Evolutionary conservation across 768 basidiomycete genomes (phyloP).

Genomic region (Cystobasidiopsis lactophilus): DNA sequence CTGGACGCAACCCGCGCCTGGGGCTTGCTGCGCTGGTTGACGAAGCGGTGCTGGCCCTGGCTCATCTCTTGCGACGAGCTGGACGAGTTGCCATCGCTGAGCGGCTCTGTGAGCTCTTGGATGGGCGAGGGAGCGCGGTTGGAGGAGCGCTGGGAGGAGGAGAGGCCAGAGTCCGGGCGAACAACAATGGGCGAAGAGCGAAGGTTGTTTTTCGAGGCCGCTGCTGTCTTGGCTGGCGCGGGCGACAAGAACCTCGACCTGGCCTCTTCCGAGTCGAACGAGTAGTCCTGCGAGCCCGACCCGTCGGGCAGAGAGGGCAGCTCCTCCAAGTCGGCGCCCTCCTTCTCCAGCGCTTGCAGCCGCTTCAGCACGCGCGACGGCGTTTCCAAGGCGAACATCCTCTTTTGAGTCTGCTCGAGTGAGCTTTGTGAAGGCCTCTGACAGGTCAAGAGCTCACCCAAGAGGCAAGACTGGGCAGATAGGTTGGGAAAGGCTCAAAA

Average conservation of each 20-base stretch:
- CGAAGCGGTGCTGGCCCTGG: not conserved
- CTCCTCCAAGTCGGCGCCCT: conserved; percentile 2
- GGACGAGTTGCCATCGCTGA: too few species aligned
- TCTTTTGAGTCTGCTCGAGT: too few species aligned
- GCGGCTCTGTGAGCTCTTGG: too few species aligned
- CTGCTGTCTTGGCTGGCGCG: too few species aligned
- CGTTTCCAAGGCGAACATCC: conserved; percentile 6
- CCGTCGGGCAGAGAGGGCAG: conserved; percentile 5
- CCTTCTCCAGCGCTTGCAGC: conserved; percentile 1
- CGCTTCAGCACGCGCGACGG: conserved; percentile 3
- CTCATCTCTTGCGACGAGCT: too few species aligned
- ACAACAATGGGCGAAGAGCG: conserved; percentile 1
- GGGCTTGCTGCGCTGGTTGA: not conserved
- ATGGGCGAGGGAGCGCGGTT: too few species aligned
- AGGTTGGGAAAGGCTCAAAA: too few species aligned
- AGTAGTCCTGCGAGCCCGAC: not conserved
- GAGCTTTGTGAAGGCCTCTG: too few species aligned
- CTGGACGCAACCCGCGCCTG: not conserved
- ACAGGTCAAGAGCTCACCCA: too few species aligned
- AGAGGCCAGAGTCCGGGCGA: not conserved
- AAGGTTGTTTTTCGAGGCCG: not conserved
- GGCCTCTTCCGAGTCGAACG: not conserved
- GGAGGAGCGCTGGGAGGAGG: too few species aligned
- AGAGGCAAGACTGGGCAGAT: too few species aligned
- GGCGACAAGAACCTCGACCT: too few species aligned